Evolutionary conservation across 345 rosid species (phyloP), one percentile per base, ranked within the genome.

Genomic region (Acer yangbiense): DNA sequence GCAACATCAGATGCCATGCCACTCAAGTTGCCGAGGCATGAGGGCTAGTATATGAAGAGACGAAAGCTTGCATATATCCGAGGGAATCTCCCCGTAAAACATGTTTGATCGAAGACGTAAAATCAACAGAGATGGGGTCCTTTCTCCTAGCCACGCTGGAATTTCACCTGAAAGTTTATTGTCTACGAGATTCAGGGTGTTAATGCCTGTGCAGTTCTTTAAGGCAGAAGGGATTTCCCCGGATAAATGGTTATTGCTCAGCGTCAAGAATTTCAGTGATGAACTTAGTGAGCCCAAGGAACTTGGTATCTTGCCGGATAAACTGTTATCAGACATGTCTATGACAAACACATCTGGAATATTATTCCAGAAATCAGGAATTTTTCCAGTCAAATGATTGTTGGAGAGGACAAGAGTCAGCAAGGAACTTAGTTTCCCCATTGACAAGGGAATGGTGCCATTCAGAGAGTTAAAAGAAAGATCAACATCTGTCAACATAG

Each of bases 21-120:
- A 48, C 54, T 69, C 10, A 75, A 63, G 46, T 70, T 64, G 1
- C 73, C 57, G 5, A 72, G 0, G 13, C 78, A 69, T 0, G 21
- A 1, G 9, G 79, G 79, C 74, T 70, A 81, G 25, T 54, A 72
- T 7, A 32, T 66, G 77, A 60, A 68, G 81, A 61, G 79, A 48
- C 14, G 35, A 39, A 32, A 63, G 75, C 21, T 18, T 55, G 9
- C 74, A 72, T 18, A 73, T 55, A 2, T 41, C 3, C 46, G 27
- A 10, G 16, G 77, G 73, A 68, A 81, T 68, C 7, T 58, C 63
- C 12, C 67, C 71, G 17, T 12, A 8, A 20, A 71, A 43, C 17
- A 41, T 13, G 44, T 76, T 80, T 52, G 75, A 69, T 69, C 20
- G 25, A 11, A 79, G 58, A 50, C 63, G 3, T 41, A 69, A 25